Base-by-base conservation (phyloP, 2,329 filamentous ascomycete species). In the Aspergillus quadrilineatus region DNA sequence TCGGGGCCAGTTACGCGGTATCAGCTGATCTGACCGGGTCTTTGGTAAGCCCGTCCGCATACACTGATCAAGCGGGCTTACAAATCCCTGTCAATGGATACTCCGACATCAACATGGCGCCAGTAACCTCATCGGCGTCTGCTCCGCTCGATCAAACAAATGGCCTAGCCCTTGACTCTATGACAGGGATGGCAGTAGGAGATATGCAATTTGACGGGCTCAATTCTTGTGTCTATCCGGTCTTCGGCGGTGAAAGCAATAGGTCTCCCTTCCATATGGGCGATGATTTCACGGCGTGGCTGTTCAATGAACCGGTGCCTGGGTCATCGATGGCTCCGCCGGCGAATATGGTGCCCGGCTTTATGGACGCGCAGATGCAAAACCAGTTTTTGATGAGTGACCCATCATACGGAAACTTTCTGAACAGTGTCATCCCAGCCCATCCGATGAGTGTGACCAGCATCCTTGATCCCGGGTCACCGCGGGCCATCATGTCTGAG, bases 371-470 rank as follows among this genome's bases (percentile, higher is more conserved):
- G 30, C 76, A 77, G 12, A 65, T 79, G 37, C 79, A 81, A 60
- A 78, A 77, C 42, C 75, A 79, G 12, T 82, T 81, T 62, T 79
- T 80, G 55, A 73, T 76, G 58, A 77, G 78, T 50, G 81, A 82
- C 61, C 74, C 78, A 26, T 66, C 75, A 3, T 79, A 81, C 45
- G 71, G 73, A 34, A 77, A 76, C 50, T 78, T 79, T 56, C 79
- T 81, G 53, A 72, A 75, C 57, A 75, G 77, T 32, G 73, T 80
- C 7, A 73, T 79, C 32, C 79, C 81, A 14, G 86, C 90, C 63
- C 89, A 95, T 66, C 87, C 92, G 36, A 96, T 96, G 92, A 89
- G 90, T 15, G 89, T 96, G 47, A 93, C 88, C 56, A 95, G 89
- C 65, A 82, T 95, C 39, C 81, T 95, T 28, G 92, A 95, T 68